A percentile compares a stretch with the other conserved stretches of the same genome.
Conservation (phyloP, 2,329 filamentous ascomycete genomes). For the Didymella arachidicola region DNA sequence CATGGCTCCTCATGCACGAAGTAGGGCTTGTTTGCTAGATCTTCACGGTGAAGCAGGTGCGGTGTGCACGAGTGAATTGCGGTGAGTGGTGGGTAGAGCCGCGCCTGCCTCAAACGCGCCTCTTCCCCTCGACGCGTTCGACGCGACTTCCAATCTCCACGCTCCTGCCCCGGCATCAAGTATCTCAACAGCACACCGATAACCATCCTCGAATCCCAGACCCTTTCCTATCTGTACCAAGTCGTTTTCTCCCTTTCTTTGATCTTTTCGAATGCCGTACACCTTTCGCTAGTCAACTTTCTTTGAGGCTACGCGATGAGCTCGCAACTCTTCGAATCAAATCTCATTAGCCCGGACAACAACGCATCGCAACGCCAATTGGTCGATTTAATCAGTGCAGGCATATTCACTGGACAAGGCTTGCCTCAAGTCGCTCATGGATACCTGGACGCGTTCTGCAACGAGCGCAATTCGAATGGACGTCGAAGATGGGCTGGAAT, state of each 20-base stretch:
- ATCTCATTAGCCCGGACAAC: conserved; percentile 33
- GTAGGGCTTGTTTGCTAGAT: conserved; percentile 4
- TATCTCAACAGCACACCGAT: conserved; percentile 15
- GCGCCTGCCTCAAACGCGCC: conserved; percentile 27
- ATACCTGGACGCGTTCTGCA: conserved; percentile 42
- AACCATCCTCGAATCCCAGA: conserved; percentile 4
- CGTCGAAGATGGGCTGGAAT: conserved; percentile 46
- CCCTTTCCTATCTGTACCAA: conserved; percentile 7
- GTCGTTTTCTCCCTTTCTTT: not conserved
- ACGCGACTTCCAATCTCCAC: conserved; percentile 18
- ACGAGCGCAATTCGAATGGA: conserved; percentile 21
- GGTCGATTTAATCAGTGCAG: conserved; percentile 26
- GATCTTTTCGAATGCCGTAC: conserved; percentile 15
- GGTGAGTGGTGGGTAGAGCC: conserved; percentile 20
- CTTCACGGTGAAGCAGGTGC: conserved; percentile 6
- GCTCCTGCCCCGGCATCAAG: conserved; percentile 19
- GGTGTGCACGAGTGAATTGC: conserved; percentile 12
- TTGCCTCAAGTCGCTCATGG: conserved; percentile 29
- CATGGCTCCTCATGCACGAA: not conserved
- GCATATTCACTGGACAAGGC: conserved; percentile 14
- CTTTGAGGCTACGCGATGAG: conserved; percentile 23
- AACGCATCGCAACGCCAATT: conserved; percentile 30
- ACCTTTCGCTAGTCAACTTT: not conserved
- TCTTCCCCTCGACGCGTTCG: conserved; percentile 15
- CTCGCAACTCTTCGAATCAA: conserved; percentile 28